These are phyloP conservation scores for Suillus placidus DNA, from an alignment of 768 basidiomycete genomes.

Conservation along the genomic window DNA sequence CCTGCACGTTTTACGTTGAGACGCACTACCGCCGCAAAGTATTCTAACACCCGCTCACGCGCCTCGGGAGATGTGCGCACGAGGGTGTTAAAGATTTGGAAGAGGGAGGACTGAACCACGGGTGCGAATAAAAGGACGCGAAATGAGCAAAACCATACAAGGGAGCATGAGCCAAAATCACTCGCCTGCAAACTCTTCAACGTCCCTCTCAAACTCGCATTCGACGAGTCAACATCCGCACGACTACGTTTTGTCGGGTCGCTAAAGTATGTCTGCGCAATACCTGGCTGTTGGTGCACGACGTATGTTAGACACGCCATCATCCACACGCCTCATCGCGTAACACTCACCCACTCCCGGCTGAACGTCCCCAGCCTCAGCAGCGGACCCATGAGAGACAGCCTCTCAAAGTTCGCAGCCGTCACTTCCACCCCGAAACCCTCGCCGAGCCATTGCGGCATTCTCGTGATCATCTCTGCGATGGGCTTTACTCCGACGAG, in stretches of 20 bases:
- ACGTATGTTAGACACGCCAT: not conserved
- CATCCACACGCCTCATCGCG: not conserved
- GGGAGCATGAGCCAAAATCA: not conserved
- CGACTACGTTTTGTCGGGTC: constrained; percentile 76
- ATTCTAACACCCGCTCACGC: constrained; percentile 80
- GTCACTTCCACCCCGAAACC: constrained; percentile 65
- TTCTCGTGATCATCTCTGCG: constrained; percentile 75
- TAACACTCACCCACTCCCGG: constrained; percentile 76
- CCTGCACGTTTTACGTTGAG: constrained; percentile 87
- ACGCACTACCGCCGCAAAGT: constrained; percentile 73
- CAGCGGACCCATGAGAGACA: constrained; percentile 81
- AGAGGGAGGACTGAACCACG: constrained; percentile 58
- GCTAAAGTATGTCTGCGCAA: constrained; percentile 82
- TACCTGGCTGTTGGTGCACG: constrained; percentile 55
- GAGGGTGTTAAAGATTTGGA: constrained; percentile 86
- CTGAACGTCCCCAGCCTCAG: constrained; percentile 84
- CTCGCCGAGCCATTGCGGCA: constrained; percentile 74
- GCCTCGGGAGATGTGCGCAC: constrained; percentile 79
- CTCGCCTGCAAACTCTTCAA: constrained; percentile 81
- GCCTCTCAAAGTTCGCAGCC: constrained; percentile 61
- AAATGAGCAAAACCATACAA: not conserved
- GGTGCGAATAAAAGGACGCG: not conserved
- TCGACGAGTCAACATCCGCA: constrained; percentile 80
- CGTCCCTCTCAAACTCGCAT: constrained; percentile 83
- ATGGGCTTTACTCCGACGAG: constrained; percentile 83